phyloP scores from a whole-genome alignment of 2,329 filamentous ascomycete species.

The Penicillium oxalicum region DNA sequence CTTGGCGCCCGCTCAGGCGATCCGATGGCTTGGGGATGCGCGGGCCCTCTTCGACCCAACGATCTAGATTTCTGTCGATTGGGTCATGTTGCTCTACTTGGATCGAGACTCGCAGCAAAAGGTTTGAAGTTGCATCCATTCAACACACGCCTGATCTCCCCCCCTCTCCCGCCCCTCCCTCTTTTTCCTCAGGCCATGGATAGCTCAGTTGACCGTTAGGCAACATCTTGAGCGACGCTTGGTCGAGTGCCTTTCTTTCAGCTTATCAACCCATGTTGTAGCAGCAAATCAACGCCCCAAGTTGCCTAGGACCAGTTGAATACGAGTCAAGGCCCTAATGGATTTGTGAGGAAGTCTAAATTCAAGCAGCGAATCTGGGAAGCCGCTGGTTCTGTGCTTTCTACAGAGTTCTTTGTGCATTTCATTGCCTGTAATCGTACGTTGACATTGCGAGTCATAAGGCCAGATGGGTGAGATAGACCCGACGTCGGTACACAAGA shows the following conservation, averaged over 20 bases:
- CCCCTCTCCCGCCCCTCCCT: slow-evolving; percentile 3
- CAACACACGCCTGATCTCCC: slow-evolving; percentile 1
- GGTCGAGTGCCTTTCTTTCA: background rate
- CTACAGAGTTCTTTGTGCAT: no score
- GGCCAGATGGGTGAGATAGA: no score
- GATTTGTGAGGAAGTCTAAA: background rate
- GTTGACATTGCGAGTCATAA: no score
- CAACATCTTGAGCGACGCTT: slow-evolving; percentile 3
- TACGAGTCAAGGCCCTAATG: background rate
- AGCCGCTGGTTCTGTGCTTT: no score
- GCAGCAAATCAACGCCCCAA: background rate
- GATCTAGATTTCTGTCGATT: slow-evolving; percentile 3
- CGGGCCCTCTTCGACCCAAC: background rate
- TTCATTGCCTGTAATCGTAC: no score
- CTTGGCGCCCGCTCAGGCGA: background rate
- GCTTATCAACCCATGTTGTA: background rate
- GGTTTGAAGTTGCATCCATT: no score
- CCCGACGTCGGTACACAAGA: no score
- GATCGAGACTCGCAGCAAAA: no score
- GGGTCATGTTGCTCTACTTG: no score
- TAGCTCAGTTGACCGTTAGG: background rate
- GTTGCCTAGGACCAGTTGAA: background rate
- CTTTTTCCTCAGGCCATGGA: background rate
- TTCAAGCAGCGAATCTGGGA: no score
- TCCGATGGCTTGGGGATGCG: background rate